Evolutionary conservation across 306 rosid genomes (phyloP), one percentile per base, ranked within the genome.

Genomic region (Gillenia trifoliata): DNA sequence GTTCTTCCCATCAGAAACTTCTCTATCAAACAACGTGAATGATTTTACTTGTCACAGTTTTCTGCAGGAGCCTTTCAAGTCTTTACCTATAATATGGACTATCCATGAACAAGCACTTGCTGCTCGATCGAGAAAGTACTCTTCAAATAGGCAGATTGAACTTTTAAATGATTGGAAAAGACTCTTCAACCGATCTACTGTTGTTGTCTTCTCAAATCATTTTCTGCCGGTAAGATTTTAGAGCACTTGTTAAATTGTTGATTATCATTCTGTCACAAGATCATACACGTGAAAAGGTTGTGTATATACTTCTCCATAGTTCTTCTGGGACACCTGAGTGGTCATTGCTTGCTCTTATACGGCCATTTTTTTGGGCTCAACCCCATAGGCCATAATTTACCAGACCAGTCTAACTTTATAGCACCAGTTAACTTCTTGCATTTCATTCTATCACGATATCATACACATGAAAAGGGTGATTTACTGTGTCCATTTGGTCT

Each of bases 41-140:
- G 81, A 78, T 84, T 85, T 83, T 88, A 79, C 86, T 87, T 87
- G 84, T 83, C 73, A 71, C 98, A 95, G 99, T 77, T 90, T 92
- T 86, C 68, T 89, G 87, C 98, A 86, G 93, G 99, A 95, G 81
- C 99, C 99, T 77, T 95, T 95, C 90, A 92, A 88, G 85, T 86
- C 97, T 70, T 40, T 95, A 77, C 96, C 99, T 71, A 83, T 92
- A 67, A 62, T 95, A 82, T 95, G 99, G 99, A 84, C 88, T 36
- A 68, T 95, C 85, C 97, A 88, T 64, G 98, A 90, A 81, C 74
- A 82, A 75, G 85, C 82, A 11, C 98, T 95, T 77, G 96, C 93
- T 77, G 75, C 81, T 76, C 99, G 89, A 59, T 85, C 89, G 60
- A 85, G 84, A 77, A 81, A 83, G 71, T 95, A 95, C 79, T 34